Base-by-base conservation (phyloP, 1,284 basidiomycete genomes). In the Ceratobasidium sp. region DNA sequence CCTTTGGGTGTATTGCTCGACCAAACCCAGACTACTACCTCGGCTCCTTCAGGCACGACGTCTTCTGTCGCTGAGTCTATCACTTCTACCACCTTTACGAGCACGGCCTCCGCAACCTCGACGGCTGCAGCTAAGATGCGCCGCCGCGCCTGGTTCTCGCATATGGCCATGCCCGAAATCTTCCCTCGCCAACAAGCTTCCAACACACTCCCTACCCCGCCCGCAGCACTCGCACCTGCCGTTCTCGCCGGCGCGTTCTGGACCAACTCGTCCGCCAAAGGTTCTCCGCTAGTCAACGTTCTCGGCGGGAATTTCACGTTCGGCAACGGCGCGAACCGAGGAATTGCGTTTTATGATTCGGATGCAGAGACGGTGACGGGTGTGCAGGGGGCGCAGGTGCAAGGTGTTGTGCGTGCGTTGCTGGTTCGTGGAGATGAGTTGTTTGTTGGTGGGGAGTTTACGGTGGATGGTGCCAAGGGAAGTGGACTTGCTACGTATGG, bases 221-320 rank as follows among this genome's bases (percentile, higher is more conserved):
- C 87, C 33, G 82, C 89, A 1, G 86, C 89, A 0, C 84, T 88
- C 0, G 91, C 93, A 0, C 94, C 96, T 0, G 91, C 95, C 41
- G 90, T 98, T 73, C 86, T 98, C 53, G 88, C 94, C 0, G 97
- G 95, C 45, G 89, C 89, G 1, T 99, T 97, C 85, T 99, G 94
- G 94, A 92, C 89, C 19, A 98, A 98, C 80, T 86, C 86, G 50
- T 89, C 91, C 0, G 89, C 89, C 5, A 41, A 41, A 11, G 36
- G 36, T 4, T 41, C 36, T 41, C 87, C 87, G 2, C 87, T 93
- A 76, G 83, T 95, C 57, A 90, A 89, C 48, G 89, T 98, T 77
- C 85, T 99, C 64, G 97, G 96, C 48, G 97, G 97, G 62, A 96
- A 97, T 83, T 98, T 98, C 81, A 89, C 91, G 2, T 92, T 91